A percentile compares a stretch with the other conserved stretches of the same genome.
Conservation (phyloP, 2,329 filamentous ascomycete species). For the Cyphellophora europaea region DNA sequence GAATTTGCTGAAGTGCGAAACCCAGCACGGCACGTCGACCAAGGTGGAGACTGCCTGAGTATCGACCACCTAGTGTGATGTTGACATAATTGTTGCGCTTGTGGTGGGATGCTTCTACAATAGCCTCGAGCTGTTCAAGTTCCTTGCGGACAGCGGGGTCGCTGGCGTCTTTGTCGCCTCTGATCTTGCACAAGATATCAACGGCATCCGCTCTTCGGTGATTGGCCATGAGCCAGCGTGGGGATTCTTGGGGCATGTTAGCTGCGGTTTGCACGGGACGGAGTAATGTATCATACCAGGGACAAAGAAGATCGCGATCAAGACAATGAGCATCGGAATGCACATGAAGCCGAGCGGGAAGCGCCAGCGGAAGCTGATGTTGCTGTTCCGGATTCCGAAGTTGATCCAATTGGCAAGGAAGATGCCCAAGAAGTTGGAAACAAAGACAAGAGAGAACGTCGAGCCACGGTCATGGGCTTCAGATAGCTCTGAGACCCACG, state of each 20-base stretch:
- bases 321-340: slow-evolving; percentile 19
- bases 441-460: slow-evolving; percentile 22
- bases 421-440: slow-evolving; percentile 22
- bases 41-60: slow-evolving; percentile 28
- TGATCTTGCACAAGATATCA: slow-evolving; percentile 25
- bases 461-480: slow-evolving; percentile 21
- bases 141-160: slow-evolving; percentile 26
- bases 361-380: slow-evolving; percentile 19
- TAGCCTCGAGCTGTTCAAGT: slow-evolving; percentile 32
- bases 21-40: slow-evolving; percentile 33
- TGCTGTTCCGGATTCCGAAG: slow-evolving; percentile 19
- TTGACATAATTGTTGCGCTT: slow-evolving; percentile 31
- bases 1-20: slow-evolving; percentile 33
- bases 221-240: slow-evolving; percentile 32
- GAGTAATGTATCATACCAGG: slow-evolving; percentile 22
- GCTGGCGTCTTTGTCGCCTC: slow-evolving; percentile 23
- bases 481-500: slow-evolving; percentile 21
- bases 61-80: slow-evolving; percentile 27
- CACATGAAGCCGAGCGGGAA: slow-evolving; percentile 23
- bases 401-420: slow-evolving; percentile 23
- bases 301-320: slow-evolving; percentile 23
- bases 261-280: not conserved
- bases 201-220: slow-evolving; percentile 24
- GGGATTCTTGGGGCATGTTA: slow-evolving; percentile 24
- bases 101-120: slow-evolving; percentile 29